These are phyloP conservation scores for Starmera quercuum DNA, from an alignment of 805 yeast genomes.

Conservation along the genomic window DNA sequence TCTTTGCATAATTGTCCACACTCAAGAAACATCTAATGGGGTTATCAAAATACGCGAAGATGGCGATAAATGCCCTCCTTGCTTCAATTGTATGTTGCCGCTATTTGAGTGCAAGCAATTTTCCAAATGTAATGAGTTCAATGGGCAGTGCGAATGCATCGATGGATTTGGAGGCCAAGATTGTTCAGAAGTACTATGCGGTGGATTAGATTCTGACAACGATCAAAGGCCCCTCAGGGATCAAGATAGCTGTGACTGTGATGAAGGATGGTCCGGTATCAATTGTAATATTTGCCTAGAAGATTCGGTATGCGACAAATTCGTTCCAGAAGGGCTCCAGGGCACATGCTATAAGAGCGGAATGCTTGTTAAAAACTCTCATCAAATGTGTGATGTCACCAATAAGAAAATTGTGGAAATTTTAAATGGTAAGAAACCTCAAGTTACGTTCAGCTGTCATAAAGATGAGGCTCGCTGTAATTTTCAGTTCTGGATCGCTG, in stretches of 20 bases:
- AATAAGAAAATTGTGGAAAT: conserved; percentile 78
- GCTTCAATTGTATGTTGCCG: conserved; percentile 92
- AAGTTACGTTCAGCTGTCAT: conserved; percentile 87
- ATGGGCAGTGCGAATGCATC: conserved; percentile 89
- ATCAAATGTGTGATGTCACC: conserved; percentile 93
- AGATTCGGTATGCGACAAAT: conserved; percentile 73
- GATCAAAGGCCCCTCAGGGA: conserved; percentile 56
- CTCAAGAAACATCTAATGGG: no score
- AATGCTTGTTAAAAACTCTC: conserved; percentile 67
- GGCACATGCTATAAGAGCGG: conserved; percentile 92
- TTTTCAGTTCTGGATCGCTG: conserved; percentile 95
- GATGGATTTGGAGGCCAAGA: conserved; percentile 93
- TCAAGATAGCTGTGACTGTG: conserved; percentile 54
- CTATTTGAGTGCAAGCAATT: conserved; percentile 87
- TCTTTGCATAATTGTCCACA: no score
- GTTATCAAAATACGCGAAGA: no score
- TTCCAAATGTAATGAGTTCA: conserved; percentile 77
- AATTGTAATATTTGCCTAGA: conserved; percentile 81
- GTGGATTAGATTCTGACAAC: conserved; percentile 59
- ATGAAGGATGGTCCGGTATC: conserved; percentile 87
- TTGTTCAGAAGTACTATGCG: conserved; percentile 85
- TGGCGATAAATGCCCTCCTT: conserved; percentile 66
- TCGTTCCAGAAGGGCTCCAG: conserved; percentile 76
- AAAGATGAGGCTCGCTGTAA: conserved; percentile 59
- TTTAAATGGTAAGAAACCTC: conserved; percentile 75